These are phyloP conservation scores for Vitis hybrid DNA, from an alignment of 177 flowering plant genomes.

Conservation along the genomic window DNA sequence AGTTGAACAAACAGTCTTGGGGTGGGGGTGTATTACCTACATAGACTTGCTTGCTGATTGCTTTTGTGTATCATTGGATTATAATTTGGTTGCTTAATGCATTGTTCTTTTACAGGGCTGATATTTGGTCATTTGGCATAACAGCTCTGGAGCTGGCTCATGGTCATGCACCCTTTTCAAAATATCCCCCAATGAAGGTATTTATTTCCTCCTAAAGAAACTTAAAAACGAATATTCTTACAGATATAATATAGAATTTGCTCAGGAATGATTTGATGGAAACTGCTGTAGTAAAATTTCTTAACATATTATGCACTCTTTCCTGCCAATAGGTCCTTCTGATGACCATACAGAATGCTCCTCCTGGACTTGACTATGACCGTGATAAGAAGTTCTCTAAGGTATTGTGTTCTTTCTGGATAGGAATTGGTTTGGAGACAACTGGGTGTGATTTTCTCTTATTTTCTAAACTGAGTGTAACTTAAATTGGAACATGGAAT, in stretches of 20 bases:
- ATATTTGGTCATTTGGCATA: constrained; percentile 99
- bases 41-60: not conserved
- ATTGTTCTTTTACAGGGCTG: constrained; percentile 61
- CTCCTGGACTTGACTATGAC: constrained; percentile 99
- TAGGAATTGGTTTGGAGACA: constrained; percentile 6
- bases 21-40: not conserved
- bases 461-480: not conserved
- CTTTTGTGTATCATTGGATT: too few species aligned
- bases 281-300: not conserved
- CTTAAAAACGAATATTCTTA: not conserved
- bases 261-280: constrained; percentile 2
- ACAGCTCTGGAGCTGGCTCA: constrained; percentile 98
- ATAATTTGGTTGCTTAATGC: too few species aligned
- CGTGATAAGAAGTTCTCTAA: constrained; percentile 94
- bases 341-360: constrained; percentile 99
- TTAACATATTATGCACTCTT: not conserved
- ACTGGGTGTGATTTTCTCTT: not conserved
- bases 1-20: too few species aligned
- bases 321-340: constrained; percentile 67
- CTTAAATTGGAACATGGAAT: constrained; percentile 3
- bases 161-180: constrained; percentile 99
- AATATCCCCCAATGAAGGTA: constrained; percentile 99
- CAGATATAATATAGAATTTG: not conserved
- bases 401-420: constrained; percentile 54
- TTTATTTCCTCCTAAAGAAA: not conserved